phyloP scores from a whole-genome alignment of 106 monocot genomes.

The Acorus gramineus region DNA sequence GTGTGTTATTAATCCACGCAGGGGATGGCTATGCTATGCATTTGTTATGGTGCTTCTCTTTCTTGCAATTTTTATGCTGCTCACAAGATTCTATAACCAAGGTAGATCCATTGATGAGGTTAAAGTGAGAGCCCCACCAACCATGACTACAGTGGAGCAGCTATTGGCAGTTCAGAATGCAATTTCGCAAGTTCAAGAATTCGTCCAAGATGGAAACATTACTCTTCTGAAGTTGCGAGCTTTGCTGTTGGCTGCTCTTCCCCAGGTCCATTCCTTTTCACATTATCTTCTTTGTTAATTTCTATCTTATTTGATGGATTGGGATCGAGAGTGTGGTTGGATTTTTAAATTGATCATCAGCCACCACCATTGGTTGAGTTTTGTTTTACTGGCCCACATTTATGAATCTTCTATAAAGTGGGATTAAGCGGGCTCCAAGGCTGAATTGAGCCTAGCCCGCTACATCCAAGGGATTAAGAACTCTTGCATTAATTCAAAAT shows the following conservation, averaged over 20 bases:
- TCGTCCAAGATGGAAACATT: conserved; percentile 82
- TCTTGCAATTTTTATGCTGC: conserved; percentile 61
- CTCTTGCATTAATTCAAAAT: no score
- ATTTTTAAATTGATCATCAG: no score
- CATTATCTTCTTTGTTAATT: not conserved
- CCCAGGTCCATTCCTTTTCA: conserved; percentile 44
- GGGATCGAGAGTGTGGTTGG: no score
- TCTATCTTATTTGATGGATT: not conserved
- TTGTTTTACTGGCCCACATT: not conserved
- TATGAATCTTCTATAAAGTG: not conserved
- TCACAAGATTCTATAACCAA: conserved; percentile 49
- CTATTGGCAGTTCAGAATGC: conserved; percentile 87
- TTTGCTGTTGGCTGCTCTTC: conserved; percentile 58
- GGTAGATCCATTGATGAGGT: conserved; percentile 46
- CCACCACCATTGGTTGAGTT: not conserved
- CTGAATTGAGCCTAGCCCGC: no score
- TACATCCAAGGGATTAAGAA: no score
- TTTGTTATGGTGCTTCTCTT: conserved; percentile 45
- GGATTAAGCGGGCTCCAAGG: no score
- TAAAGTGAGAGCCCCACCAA: conserved; percentile 59
- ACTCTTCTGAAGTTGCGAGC: conserved; percentile 75
- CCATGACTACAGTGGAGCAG: conserved; percentile 94
- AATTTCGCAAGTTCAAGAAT: conserved; percentile 68
- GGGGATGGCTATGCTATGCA: conserved; percentile 62
- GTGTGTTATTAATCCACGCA: conserved; percentile 17